Evolutionary conservation across 768 basidiomycete species (phyloP), one percentile per base, ranked within the genome.

Genomic region (Suillus americanus): DNA sequence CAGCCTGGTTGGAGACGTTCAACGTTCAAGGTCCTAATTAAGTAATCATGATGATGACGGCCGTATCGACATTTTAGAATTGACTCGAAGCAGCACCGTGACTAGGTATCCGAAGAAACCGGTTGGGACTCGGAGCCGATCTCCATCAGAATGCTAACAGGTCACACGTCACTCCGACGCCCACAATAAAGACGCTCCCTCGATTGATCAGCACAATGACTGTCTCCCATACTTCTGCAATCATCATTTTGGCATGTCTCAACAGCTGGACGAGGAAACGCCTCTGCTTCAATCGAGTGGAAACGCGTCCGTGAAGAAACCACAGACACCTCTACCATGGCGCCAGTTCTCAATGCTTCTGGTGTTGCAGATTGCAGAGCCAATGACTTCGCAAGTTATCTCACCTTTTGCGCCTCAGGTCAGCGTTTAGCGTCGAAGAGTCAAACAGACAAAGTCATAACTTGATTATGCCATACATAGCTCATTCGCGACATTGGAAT

Each of bases 281-380:
- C 87, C 88, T 14, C 74, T 89, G 71, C 77, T 89, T 61, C 68
- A 62, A 14, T n/a, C 61, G 33, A 54, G 38, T 38, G 70, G 66
- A 23, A 12, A 18, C 14, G 25, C 65, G 5, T 69, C 68, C 25
- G 67, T 75, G 68, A 76, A 71, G 43, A 66, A 61, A 35, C 64
- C 74, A 64, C 75, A 74, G 37, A 85, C 88, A 0, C 88, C 88
- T 57, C 74, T 92, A 40, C 91, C 91, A 41, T 85, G 83, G 85
- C 79, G 80, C 62, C 91, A 92, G 79, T 82, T 92, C 66, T 81
- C 80, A 56, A 84, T 93, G 61, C 79, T 92, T 2, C 73, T 93
- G 65, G 78, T 91, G 66, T 78, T 92, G 48, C 90, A 91, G 73
- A 79, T 92, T 45, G 84, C 89, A 62, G 91, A 93, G 74, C 90